Evolutionary conservation across 352 stramenopile genomes (phyloP).

Genomic region (Phytophthora hibernalis): DNA sequence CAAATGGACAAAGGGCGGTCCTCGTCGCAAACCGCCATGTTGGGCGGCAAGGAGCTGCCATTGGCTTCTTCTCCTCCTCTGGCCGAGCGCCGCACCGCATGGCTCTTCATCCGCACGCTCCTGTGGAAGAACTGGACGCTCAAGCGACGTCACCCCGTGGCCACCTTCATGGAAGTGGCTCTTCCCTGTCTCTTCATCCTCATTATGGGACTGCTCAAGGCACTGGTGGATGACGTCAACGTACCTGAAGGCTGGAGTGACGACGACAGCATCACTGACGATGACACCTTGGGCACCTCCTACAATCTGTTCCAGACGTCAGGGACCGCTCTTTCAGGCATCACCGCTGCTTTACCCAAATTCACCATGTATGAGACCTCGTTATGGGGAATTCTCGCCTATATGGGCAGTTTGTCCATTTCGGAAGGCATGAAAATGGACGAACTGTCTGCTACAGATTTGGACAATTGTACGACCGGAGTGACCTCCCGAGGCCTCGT

Average conservation of each 20-base stretch:
- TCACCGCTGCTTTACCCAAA: constrained; percentile 44
- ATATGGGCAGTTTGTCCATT: constrained; percentile 54
- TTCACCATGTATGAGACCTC: constrained; percentile 66
- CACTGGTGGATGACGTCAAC: constrained; percentile 47
- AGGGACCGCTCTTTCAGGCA: constrained; percentile 36
- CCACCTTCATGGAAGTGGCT: constrained; percentile 58
- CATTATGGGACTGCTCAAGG: constrained; percentile 64
- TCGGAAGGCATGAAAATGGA: constrained; percentile 45
- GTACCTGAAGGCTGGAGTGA: constrained; percentile 65
- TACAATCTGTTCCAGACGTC: constrained; percentile 66
- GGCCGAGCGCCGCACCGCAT: constrained; percentile 36
- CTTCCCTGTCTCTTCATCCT: constrained; percentile 71
- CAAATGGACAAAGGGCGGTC: constrained; percentile 30
- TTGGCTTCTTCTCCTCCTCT: constrained; percentile 3
- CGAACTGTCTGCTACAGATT: constrained; percentile 43
- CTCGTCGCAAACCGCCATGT: constrained; percentile 26
- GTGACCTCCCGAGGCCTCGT: constrained; percentile 44
- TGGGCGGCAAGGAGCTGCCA: constrained; percentile 21
- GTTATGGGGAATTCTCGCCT: constrained; percentile 58
- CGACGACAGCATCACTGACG: constrained; percentile 15
- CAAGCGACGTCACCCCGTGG: constrained; percentile 64
- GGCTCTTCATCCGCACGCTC: constrained; percentile 47
- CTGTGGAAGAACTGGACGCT: constrained; percentile 77
- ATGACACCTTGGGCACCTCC: constrained; percentile 42
- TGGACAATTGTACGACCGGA: constrained; percentile 36